Evolutionary conservation across 2,329 filamentous ascomycete genomes (phyloP).

Genomic region (Monilinia aucupariae): DNA sequence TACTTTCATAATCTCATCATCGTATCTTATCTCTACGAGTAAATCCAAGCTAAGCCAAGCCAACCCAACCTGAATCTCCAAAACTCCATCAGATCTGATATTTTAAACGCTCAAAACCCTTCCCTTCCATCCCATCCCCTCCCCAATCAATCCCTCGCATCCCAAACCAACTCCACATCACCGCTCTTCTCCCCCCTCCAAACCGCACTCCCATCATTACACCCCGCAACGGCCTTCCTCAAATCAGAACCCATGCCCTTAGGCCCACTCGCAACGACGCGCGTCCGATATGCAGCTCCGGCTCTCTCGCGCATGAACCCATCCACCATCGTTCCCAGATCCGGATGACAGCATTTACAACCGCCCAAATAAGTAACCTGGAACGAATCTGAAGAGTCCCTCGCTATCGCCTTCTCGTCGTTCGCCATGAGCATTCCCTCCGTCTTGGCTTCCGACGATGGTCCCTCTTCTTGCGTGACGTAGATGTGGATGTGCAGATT

Average conservation of each 20-base stretch:
- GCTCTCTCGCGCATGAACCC: slow-evolving; percentile 46
- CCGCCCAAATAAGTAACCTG: not conserved
- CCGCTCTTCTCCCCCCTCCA: slow-evolving; percentile 50
- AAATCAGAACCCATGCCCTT: slow-evolving; percentile 55
- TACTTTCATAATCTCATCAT: too few species aligned
- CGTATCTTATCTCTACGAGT: too few species aligned
- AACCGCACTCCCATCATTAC: slow-evolving; percentile 48
- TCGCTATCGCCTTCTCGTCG: not conserved
- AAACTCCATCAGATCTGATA: too few species aligned
- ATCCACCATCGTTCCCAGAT: slow-evolving; percentile 38
- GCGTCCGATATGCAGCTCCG: slow-evolving; percentile 42
- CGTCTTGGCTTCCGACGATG: not conserved
- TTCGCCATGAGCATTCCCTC: not conserved
- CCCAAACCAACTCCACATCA: slow-evolving; percentile 53
- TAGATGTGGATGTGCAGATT: slow-evolving; percentile 51
- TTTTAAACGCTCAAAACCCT: too few species aligned
- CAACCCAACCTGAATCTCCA: too few species aligned
- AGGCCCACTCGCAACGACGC: slow-evolving; percentile 57
- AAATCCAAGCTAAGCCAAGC: too few species aligned
- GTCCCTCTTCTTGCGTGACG: slow-evolving; percentile 42
- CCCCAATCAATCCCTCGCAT: slow-evolving; percentile 43
- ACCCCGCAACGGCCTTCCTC: slow-evolving; percentile 47
- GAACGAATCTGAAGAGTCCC: not conserved
- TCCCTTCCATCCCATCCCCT: too few species aligned
- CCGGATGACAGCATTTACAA: slow-evolving; percentile 14